Conservation (phyloP, 2,329 filamentous ascomycete genomes). For the Curvularia spicifera region DNA sequence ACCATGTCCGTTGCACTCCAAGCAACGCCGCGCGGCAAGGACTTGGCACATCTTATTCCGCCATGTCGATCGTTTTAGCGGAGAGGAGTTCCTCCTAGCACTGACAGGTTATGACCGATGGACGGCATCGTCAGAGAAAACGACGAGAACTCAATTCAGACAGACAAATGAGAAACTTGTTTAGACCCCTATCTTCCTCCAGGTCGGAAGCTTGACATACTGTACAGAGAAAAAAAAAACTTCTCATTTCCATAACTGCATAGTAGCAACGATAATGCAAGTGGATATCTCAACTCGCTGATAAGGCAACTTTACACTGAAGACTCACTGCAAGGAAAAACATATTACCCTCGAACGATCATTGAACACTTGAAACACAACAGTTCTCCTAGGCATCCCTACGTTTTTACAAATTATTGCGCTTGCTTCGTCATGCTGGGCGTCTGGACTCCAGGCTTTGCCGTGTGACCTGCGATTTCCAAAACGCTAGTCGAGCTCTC, state of each 20-base stretch:
- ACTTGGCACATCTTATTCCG: slow-evolving; percentile 15
- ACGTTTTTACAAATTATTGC: slow-evolving; percentile 15
- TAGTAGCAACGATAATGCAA: not conserved
- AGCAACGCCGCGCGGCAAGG: slow-evolving; percentile 6
- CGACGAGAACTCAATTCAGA: not conserved
- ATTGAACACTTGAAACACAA: slow-evolving; percentile 2
- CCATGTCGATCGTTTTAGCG: slow-evolving; percentile 19
- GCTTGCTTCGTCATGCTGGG: slow-evolving; percentile 42
- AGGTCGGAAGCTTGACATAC: not conserved
- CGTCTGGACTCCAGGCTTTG: slow-evolving; percentile 51
- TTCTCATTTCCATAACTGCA: slow-evolving; percentile 17
- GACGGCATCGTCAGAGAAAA: not conserved
- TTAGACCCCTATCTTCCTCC: slow-evolving; percentile 4
- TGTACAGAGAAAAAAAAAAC: not conserved
- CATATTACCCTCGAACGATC: not conserved
- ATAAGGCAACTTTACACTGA: slow-evolving; percentile 3
- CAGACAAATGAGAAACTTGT: not conserved
- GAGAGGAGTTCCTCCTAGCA: not conserved
- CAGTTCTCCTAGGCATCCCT: not conserved
- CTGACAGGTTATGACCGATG: too few relatives aligned
- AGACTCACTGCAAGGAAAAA: slow-evolving; percentile 4
- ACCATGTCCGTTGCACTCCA: not conserved
- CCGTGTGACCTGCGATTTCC: slow-evolving; percentile 50
- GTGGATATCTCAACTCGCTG: slow-evolving; percentile 13
- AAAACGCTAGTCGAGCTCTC: slow-evolving; percentile 50